phyloP scores from a whole-genome alignment of 331 rosid species.

The Dryas integrifolia region DNA sequence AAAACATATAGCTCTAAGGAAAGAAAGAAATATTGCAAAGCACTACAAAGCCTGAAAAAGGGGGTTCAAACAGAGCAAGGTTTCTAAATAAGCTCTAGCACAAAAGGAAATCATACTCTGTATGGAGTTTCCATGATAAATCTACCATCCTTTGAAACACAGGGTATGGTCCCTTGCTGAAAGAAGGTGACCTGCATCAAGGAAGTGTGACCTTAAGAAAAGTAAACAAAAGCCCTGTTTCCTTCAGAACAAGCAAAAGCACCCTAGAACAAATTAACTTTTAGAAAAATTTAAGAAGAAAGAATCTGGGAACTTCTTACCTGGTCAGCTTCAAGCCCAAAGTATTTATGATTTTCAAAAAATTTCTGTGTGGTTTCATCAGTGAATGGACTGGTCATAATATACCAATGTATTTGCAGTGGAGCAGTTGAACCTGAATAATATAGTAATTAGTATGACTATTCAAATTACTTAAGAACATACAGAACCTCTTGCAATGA shows the following conservation, averaged over 20 bases:
- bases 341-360: constrained; percentile 79
- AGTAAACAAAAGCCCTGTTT: constrained; percentile 24
- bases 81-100: constrained; percentile 2
- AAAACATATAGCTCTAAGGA: neutral
- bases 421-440: constrained; percentile 56
- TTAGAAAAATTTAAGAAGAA: constrained; percentile 7
- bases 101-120: constrained; percentile 47
- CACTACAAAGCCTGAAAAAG: neutral
- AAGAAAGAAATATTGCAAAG: neutral
- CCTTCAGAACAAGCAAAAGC: constrained; percentile 30
- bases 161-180: constrained; percentile 96
- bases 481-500: neutral
- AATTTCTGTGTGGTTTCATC: constrained; percentile 83
- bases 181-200: constrained; percentile 80
- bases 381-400: constrained; percentile 98
- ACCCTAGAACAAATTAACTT: neutral
- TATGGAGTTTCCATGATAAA: constrained; percentile 90
- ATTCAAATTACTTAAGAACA: neutral
- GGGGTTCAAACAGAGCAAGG: neutral
- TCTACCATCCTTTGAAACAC: constrained; percentile 92
- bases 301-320: constrained; percentile 37
- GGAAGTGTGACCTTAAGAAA: constrained; percentile 26
- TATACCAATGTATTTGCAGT: constrained; percentile 83
- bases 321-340: constrained; percentile 91
- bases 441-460: neutral